These are phyloP conservation scores for Carex scoparia DNA, from an alignment of 176 grass and related monocot species.

Conservation along the genomic window DNA sequence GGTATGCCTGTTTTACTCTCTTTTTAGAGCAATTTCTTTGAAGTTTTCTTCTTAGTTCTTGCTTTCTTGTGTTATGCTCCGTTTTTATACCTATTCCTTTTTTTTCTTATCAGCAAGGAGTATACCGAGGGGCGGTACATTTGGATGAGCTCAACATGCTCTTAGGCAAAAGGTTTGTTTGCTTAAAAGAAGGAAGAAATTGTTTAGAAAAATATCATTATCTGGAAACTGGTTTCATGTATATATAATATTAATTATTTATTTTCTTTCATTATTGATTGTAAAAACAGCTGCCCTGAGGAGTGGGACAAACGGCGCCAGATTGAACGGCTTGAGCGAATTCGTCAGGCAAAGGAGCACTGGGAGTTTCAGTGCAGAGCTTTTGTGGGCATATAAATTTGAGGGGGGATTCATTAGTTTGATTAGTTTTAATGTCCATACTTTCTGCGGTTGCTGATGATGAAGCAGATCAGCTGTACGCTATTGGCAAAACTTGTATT, in stretches of 20 bases:
- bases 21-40: not conserved
- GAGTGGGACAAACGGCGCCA: conserved; percentile 57
- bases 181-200: not conserved
- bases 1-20: conserved; percentile 21
- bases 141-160: conserved; percentile 77
- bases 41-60: not conserved
- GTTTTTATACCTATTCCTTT: not conserved
- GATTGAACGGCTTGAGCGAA: conserved; percentile 52
- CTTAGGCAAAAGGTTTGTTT: conserved; percentile 54
- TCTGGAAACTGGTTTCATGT: not conserved
- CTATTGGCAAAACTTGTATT: not conserved
- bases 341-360: conserved; percentile 66
- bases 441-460: not conserved
- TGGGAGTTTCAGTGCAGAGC: conserved; percentile 61
- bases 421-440: not conserved
- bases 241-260: not conserved
- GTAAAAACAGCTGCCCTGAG: conserved; percentile 51
- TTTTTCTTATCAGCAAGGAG: conserved; percentile 41
- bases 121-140: conserved; percentile 49
- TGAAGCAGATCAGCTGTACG: not conserved
- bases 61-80: not conserved
- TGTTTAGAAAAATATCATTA: not conserved
- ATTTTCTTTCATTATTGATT: conserved; percentile 8
- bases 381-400: conserved; percentile 58
- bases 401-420: too few species aligned